phyloP scores from a whole-genome alignment of 2,329 filamentous ascomycete genomes.

The Colletotrichum cereale region DNA sequence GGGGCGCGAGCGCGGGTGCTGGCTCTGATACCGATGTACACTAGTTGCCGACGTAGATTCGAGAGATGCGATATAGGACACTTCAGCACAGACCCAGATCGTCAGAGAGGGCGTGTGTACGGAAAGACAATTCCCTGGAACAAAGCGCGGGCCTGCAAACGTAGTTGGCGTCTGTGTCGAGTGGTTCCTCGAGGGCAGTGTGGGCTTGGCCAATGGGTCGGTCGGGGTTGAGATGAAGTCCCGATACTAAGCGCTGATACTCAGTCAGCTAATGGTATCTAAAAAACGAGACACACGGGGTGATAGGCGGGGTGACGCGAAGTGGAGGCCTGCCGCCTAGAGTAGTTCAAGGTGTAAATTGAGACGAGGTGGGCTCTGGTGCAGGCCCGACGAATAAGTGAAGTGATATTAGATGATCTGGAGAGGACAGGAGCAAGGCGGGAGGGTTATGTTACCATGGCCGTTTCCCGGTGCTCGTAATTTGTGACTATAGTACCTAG shows the following conservation, averaged over 20 bases:
- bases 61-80: background rate
- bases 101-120: background rate
- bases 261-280: background rate
- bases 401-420: background rate
- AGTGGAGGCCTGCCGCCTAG: background rate
- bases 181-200: background rate
- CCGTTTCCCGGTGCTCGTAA: background rate
- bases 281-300: background rate
- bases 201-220: background rate
- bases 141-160: background rate
- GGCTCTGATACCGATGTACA: background rate
- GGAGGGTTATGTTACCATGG: background rate
- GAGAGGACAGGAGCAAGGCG: background rate
- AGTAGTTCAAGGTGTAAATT: too few relatives aligned
- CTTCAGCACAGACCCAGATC: background rate
- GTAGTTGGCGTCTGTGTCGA: background rate
- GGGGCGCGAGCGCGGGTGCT: background rate
- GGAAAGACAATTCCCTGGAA: background rate
- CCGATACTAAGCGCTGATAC: constrained; percentile 3
- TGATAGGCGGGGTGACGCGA: background rate
- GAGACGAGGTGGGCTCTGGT: background rate
- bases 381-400: background rate
- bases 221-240: background rate
- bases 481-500: too few relatives aligned
- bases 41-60: background rate